Evolutionary conservation across 2,329 filamentous ascomycete genomes (phyloP).

Genomic region (Graphiopsis chlorocephala): DNA sequence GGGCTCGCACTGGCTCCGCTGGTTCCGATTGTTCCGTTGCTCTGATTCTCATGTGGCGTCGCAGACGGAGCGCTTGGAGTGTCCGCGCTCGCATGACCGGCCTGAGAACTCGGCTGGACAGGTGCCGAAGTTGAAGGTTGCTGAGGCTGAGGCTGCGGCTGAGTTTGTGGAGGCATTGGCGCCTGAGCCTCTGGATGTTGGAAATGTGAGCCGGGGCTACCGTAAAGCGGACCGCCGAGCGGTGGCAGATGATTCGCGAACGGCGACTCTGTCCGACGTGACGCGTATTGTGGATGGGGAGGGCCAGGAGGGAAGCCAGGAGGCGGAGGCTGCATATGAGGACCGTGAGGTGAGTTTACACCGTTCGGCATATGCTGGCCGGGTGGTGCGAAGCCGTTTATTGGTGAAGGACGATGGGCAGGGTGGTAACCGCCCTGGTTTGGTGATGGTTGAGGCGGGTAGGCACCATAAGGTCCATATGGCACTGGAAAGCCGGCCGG

Average conservation of each 20-base stretch:
- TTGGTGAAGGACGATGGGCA: constrained; percentile 16
- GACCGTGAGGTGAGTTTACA: constrained; percentile 34
- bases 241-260: constrained; percentile 24
- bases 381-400: constrained; percentile 25
- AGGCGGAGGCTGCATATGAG: constrained; percentile 36
- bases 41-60: constrained; percentile 27
- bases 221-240: constrained; percentile 33
- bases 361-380: constrained; percentile 32
- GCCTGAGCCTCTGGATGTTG: constrained; percentile 11
- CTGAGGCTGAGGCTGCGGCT: constrained; percentile 3
- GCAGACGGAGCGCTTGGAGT: constrained; percentile 23
- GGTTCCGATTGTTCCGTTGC: constrained; percentile 18
- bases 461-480: constrained; percentile 2
- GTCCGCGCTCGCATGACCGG: constrained; percentile 17
- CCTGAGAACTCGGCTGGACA: constrained; percentile 18
- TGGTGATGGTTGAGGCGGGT: constrained; percentile 10
- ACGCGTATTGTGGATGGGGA: constrained; percentile 31
- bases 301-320: constrained; percentile 33
- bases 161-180: background rate
- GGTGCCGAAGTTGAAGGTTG: constrained; percentile 2
- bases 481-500: constrained; percentile 24
- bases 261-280: constrained; percentile 24
- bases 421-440: constrained; percentile 4
- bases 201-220: constrained; percentile 9
- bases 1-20: constrained; percentile 46